Base-by-base conservation (phyloP, 768 basidiomycete species). In the Lactarius pseudohatsudake region DNA sequence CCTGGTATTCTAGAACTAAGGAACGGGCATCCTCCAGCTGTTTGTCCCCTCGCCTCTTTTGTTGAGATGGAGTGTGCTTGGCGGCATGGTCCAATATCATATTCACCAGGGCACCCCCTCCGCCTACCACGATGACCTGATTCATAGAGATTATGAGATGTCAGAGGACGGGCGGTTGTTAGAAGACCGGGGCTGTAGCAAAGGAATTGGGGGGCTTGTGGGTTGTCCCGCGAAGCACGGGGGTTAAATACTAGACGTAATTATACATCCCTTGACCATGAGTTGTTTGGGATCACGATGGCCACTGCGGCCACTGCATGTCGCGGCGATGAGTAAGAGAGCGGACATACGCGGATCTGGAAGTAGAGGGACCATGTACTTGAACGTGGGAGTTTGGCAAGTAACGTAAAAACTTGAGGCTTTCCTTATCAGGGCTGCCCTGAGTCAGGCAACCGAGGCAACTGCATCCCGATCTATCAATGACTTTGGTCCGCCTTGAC, bases 31-130 rank as follows among this genome's bases (percentile, higher is more conserved):
- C 20, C 1, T 64, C 41, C 4, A 67, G 53, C n/a, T 41, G 22
- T 40, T 11, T 2, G 26, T 67, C 66, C 2, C 66, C 62, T 7
- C 53, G 62, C 32, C 9, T 59, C 53, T 22, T 32, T 22, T 64
- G 62, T 15, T 50, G 54, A 15, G 58, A 45, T 9, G 62, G 57
- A 7, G 59, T 3, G 6, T 54, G 41, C 40, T 13, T 67, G 8
- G 32, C 30, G 8, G 56, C 1, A 6, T 26, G 13, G 2, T 22
- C 32, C 16, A 62, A 16, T 16, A 58, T 3, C 22, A 9, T 53
- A 13, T 0, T 34, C 5, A 41, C 15, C 16, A 61, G 2, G 20
- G 50, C 4, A 40, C 32, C 16, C 11, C 54, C 16, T 22, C 32
- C 16, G 18, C 54, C 16, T 22, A 13, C 3, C 5, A 1, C 4